phyloP scores from a whole-genome alignment of 225 moss, liverwort and hornwort genomes.

The Polytrichum commune region DNA sequence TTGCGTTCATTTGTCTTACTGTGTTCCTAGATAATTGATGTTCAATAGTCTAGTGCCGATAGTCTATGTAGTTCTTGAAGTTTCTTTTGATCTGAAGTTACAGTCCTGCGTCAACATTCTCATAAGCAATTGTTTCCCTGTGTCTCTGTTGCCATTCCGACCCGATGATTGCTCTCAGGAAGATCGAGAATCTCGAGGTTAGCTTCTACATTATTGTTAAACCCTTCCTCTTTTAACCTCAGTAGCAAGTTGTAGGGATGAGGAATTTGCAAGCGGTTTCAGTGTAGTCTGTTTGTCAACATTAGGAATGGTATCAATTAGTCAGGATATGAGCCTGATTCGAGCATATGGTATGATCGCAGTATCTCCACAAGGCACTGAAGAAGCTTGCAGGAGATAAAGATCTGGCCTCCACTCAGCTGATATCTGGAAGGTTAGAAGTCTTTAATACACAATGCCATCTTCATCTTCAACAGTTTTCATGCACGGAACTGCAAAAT shows the following conservation, averaged over 20 bases:
- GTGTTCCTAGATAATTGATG: too few relatives aligned
- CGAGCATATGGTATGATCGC: constrained; percentile 13
- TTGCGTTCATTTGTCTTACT: too few relatives aligned
- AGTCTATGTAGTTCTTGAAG: too few relatives aligned
- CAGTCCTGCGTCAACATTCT: background rate
- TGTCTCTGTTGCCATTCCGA: background rate
- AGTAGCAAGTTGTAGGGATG: background rate
- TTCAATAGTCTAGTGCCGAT: too few relatives aligned
- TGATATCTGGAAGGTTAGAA: constrained; percentile 39
- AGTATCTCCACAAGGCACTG: constrained; percentile 51
- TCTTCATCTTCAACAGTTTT: too few relatives aligned
- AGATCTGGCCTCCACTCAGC: constrained; percentile 41
- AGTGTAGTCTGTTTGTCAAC: too few relatives aligned
- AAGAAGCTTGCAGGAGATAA: constrained; percentile 54
- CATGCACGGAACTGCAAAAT: too few relatives aligned
- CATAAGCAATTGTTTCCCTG: constrained; percentile 8
- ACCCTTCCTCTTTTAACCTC: background rate
- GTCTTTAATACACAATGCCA: too few relatives aligned
- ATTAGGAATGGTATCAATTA: too few relatives aligned
- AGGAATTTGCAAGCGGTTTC: too few relatives aligned
- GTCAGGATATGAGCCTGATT: background rate
- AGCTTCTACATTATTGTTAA: constrained; percentile 11
- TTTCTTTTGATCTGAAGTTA: too few relatives aligned
- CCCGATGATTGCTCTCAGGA: constrained; percentile 28
- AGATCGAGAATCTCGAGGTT: constrained; percentile 51